A percentile compares a stretch with the other conserved stretches of the same genome.
phyloP scores from a whole-genome alignment of 23 red algal genomes.

The Gracilaria vermiculophylla region DNA sequence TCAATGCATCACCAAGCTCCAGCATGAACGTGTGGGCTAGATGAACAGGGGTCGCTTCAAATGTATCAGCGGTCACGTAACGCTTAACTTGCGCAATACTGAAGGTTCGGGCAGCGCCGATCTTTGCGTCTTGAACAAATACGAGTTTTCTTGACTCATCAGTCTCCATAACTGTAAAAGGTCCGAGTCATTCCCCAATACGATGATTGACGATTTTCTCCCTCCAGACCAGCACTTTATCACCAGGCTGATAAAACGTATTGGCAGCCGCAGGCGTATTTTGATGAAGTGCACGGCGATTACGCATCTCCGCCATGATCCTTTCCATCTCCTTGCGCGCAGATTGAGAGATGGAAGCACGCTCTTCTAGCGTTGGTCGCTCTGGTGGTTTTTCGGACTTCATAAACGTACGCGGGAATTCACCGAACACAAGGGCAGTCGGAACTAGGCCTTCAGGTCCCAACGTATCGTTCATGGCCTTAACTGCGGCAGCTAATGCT shows the following conservation, averaged over 20 bases:
- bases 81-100: slow-evolving; percentile 16
- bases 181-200: slow-evolving; percentile 31
- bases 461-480: slow-evolving; percentile 35
- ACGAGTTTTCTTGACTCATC: background rate
- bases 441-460: slow-evolving; percentile 1
- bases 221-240: slow-evolving; percentile 11
- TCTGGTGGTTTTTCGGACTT: background rate
- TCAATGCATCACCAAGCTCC: background rate
- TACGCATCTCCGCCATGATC: background rate
- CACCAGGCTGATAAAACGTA: background rate
- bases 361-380: background rate
- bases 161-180: background rate
- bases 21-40: background rate
- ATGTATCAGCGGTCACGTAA: background rate
- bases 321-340: background rate
- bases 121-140: background rate
- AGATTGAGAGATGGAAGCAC: background rate
- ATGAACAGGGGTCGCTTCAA: no score
- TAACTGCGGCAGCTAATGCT: background rate
- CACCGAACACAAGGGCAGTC: slow-evolving; percentile 6
- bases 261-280: background rate
- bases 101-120: background rate
- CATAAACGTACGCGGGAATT: background rate
- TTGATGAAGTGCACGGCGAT: background rate
- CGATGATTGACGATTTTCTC: background rate